Percentiles rank a stretch among this genome's conserved stretches.
These are phyloP conservation scores for Zea luxurians DNA, from an alignment of 176 grass and related monocot genomes.

Conservation along the genomic window DNA sequence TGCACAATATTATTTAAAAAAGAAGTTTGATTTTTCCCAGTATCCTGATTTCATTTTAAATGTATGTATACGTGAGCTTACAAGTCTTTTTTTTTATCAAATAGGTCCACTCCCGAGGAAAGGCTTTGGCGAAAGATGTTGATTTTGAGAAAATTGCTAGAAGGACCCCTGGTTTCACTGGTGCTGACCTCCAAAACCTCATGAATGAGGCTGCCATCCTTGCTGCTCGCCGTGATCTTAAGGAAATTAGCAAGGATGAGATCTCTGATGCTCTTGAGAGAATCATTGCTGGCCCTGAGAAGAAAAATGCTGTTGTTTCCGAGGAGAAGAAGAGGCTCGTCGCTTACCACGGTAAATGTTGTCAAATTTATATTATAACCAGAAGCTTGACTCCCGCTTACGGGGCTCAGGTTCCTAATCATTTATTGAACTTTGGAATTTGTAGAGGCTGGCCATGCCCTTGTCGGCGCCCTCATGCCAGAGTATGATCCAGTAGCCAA, in stretches of 20 bases:
- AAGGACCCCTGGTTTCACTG: constrained; percentile 95
- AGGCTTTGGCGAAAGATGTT: constrained; percentile 88
- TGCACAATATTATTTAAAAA: neutral
- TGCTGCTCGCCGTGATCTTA: constrained; percentile 88
- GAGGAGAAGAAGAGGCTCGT: constrained; percentile 94
- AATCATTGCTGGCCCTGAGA: constrained; percentile 98
- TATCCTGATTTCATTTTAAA: neutral
- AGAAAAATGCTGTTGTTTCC: constrained; percentile 98
- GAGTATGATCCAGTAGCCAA: constrained; percentile 97
- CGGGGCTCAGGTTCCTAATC: constrained; percentile 2
- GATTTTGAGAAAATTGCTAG: constrained; percentile 96
- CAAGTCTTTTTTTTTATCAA: neutral
- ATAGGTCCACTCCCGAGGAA: constrained; percentile 96
- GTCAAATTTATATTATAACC: neutral
- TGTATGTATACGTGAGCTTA: neutral
- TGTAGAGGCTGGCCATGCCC: constrained; percentile 94
- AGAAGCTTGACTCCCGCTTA: neutral
- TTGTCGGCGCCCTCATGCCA: constrained; percentile 95
- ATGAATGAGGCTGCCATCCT: constrained; percentile 99
- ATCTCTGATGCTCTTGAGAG: constrained; percentile 97
- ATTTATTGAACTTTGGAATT: constrained; percentile 12
- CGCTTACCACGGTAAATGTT: constrained; percentile 83
- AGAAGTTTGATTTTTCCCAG: neutral
- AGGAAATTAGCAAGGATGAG: constrained; percentile 99
- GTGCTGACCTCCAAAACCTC: constrained; percentile 94